Base-by-base conservation (phyloP, 2,329 filamentous ascomycete genomes). In the Diaporthe amygdali region DNA sequence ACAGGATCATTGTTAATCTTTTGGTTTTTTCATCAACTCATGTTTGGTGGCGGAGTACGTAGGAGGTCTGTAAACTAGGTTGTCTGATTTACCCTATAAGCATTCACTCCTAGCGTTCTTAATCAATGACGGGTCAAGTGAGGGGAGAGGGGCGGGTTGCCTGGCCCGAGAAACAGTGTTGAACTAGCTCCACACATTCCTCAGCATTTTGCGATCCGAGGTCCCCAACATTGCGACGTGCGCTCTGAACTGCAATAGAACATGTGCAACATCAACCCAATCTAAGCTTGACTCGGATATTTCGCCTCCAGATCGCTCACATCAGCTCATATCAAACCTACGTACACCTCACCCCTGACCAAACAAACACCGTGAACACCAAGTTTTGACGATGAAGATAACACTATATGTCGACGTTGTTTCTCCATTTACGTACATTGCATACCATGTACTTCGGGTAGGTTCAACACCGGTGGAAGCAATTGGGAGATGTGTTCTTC, bases 341-440 rank as follows among this genome's bases (percentile, higher is more conserved):
- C n/a, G n/a, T n/a, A n/a, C n/a, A n/a, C n/a, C n/a, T n/a, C n/a
- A n/a, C n/a, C n/a, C n/a, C n/a, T n/a, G n/a, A n/a, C n/a, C n/a
- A n/a, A n/a, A n/a, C n/a, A n/a, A n/a, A n/a, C n/a, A n/a, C n/a
- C n/a, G n/a, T n/a, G n/a, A n/a, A n/a, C n/a, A n/a, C n/a, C n/a
- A n/a, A n/a, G n/a, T 3, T 5, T 14, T 17, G 15, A 71, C 14
- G 1, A 76, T 74, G 74, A 79, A 78, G 71, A 82, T 84, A 63
- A 82, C 78, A 3, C 77, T 83, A 46, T 84, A 80, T 69, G 75
- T 83, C 10, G 82, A 84, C 74, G 77, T 78, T 46, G 80, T 83
- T 68, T 82, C 81, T 69, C 82, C 82, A 1, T 84, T 84, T 72
- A 79, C 78, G 2, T 83, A 83, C 68, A 74, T 79, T 69, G 81